Conservation (phyloP, 1,139 yeast genomes). For the Nadsonia commutata region DNA sequence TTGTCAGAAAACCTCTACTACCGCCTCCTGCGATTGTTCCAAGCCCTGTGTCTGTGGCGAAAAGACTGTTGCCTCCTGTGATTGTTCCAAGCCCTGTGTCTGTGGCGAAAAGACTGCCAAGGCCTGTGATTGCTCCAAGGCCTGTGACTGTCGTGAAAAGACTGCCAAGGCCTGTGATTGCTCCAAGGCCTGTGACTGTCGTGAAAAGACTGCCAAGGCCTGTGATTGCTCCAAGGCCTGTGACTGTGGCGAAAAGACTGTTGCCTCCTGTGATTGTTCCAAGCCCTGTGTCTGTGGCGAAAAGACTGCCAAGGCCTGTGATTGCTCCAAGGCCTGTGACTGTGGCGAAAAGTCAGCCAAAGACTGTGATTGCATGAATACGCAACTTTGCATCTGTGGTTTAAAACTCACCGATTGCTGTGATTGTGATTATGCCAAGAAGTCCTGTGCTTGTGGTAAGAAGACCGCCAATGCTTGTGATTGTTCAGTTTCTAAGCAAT, state of each 20-base stretch:
- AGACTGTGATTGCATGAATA: slow-evolving; percentile 29
- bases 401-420: slow-evolving; percentile 4
- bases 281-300: not conserved
- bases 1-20: slow-evolving; percentile 3
- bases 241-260: slow-evolving; percentile 26
- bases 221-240: slow-evolving; percentile 13
- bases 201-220: slow-evolving; percentile 4
- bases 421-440: slow-evolving; percentile 1
- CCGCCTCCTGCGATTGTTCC: slow-evolving; percentile 5
- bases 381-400: slow-evolving; percentile 5
- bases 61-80: slow-evolving; percentile 3
- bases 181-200: slow-evolving; percentile 5
- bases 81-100: slow-evolving; percentile 1
- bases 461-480: slow-evolving; percentile 27
- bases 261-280: slow-evolving; percentile 17
- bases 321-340: slow-evolving; percentile 18
- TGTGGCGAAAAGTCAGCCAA: slow-evolving; percentile 25
- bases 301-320: not conserved
- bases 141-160: slow-evolving; percentile 5
- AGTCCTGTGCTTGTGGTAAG: slow-evolving; percentile 27
- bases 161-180: slow-evolving; percentile 4
- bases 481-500: slow-evolving; percentile 20
- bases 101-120: not conserved
- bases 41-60: slow-evolving; percentile 5
- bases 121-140: not conserved